These are phyloP conservation scores for Oenanthe sinensis DNA, from an alignment of 129 eudicot species.

Conservation along the genomic window DNA sequence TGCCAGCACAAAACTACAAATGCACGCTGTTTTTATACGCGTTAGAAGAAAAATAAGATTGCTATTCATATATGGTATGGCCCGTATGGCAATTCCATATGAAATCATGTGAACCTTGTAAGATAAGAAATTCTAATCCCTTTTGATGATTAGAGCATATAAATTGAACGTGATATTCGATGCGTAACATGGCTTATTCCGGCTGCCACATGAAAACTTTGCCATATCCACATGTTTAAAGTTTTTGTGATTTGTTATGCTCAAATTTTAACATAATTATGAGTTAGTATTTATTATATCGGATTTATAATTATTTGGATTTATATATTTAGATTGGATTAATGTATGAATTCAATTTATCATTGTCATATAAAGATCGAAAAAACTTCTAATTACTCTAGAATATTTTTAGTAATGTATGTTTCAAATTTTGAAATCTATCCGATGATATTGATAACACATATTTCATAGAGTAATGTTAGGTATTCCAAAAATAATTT, in stretches of 20 bases:
- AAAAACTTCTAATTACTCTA: too few relatives aligned
- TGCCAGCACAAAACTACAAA: conserved; percentile 8
- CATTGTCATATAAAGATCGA: too few relatives aligned
- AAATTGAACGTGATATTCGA: neutral
- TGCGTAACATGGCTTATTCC: neutral
- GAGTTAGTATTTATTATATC: too few relatives aligned
- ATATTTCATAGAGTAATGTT: too few relatives aligned
- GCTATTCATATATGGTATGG: neutral
- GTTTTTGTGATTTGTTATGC: neutral
- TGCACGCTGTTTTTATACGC: conserved; percentile 3
- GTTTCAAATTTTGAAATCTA: too few relatives aligned
- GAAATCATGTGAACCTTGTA: neutral
- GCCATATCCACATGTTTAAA: neutral
- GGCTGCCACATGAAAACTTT: conserved; percentile 1
- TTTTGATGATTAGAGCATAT: neutral
- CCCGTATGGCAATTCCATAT: neutral
- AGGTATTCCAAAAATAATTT: too few relatives aligned
- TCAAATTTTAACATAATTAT: too few relatives aligned
- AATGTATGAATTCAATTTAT: too few relatives aligned
- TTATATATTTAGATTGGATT: too few relatives aligned
- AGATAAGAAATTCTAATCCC: neutral
- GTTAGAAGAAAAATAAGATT: neutral
- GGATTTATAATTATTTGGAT: too few relatives aligned
- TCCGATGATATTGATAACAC: too few relatives aligned
- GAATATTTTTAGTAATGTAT: too few relatives aligned